phyloP scores from a whole-genome alignment of 352 stramenopile species.

The Phytophthora pini region DNA sequence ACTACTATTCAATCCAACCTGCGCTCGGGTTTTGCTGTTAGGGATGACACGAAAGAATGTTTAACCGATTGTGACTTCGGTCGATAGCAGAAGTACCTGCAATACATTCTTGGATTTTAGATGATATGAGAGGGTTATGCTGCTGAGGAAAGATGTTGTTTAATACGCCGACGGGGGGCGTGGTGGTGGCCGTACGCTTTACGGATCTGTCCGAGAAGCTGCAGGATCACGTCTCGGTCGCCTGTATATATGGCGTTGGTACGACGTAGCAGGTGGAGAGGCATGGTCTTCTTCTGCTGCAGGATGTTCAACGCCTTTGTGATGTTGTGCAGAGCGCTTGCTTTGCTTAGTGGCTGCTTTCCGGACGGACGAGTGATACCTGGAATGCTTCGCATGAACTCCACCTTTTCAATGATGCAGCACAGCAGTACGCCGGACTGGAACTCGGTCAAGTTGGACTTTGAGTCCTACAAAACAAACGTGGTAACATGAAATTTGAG shows the following conservation, averaged over 20 bases:
- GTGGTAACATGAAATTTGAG: not conserved
- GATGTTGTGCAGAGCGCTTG: constrained; percentile 79
- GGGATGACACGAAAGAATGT: no score
- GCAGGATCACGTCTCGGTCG: constrained; percentile 42
- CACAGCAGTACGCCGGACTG: constrained; percentile 68
- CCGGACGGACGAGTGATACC: constrained; percentile 42
- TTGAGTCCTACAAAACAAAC: constrained; percentile 32
- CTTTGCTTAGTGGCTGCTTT: constrained; percentile 46
- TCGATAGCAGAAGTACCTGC: no score
- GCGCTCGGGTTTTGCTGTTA: no score
- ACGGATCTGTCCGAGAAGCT: constrained; percentile 53
- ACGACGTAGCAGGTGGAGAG: constrained; percentile 51
- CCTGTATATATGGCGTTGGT: constrained; percentile 49
- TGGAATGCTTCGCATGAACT: constrained; percentile 70
- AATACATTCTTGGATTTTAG: constrained; percentile 2
- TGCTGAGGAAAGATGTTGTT: constrained; percentile 7
- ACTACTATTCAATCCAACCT: no score
- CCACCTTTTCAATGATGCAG: constrained; percentile 69
- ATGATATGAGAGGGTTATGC: constrained; percentile 9
- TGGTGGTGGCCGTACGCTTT: constrained; percentile 47
- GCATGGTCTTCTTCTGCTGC: constrained; percentile 73
- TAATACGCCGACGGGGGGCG: constrained; percentile 11
- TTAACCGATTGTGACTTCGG: not conserved
- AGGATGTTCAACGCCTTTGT: constrained; percentile 66
- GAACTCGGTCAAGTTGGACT: constrained; percentile 49